A percentile compares a stretch with the other conserved stretches of the same genome.
Conservation (phyloP, 139 green algal genomes). For the Asterochloris sp. region DNA sequence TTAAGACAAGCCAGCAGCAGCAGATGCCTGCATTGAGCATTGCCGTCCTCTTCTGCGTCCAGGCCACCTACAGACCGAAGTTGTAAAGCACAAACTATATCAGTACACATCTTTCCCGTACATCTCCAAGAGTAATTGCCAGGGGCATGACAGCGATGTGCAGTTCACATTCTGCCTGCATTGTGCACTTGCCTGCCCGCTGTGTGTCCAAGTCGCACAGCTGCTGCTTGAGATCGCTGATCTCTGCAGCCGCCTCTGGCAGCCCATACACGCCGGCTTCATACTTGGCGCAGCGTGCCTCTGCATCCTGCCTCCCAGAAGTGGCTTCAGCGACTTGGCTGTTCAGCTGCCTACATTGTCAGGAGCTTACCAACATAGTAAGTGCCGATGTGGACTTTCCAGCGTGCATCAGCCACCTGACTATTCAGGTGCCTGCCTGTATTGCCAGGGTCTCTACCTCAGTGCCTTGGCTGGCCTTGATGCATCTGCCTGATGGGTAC, state of each 20-base stretch:
- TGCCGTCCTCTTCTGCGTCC: neutral
- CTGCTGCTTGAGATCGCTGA: slow-evolving; percentile 46
- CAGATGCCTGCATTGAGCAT: neutral
- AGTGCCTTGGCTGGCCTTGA: no score
- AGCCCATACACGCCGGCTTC: slow-evolving; percentile 65
- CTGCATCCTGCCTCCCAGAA: slow-evolving; percentile 11
- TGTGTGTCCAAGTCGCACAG: neutral
- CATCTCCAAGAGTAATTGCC: neutral
- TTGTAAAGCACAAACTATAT: neutral
- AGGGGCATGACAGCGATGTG: neutral
- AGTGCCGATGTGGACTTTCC: no score
- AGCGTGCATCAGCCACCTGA: no score
- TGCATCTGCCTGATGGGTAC: no score
- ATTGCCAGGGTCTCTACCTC: no score
- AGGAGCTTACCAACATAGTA: no score
- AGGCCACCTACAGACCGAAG: neutral
- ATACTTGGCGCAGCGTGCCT: slow-evolving; percentile 39
- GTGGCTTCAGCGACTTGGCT: neutral
- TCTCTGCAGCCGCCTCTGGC: slow-evolving; percentile 55
- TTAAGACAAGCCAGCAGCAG: no score
- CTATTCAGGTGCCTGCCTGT: no score
- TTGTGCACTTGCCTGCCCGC: neutral
- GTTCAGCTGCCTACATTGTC: no score
- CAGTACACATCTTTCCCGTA: neutral
- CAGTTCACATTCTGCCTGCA: neutral